phyloP scores from a whole-genome alignment of 2,329 filamentous ascomycete species.

The Pseudopithomyces maydicus region DNA sequence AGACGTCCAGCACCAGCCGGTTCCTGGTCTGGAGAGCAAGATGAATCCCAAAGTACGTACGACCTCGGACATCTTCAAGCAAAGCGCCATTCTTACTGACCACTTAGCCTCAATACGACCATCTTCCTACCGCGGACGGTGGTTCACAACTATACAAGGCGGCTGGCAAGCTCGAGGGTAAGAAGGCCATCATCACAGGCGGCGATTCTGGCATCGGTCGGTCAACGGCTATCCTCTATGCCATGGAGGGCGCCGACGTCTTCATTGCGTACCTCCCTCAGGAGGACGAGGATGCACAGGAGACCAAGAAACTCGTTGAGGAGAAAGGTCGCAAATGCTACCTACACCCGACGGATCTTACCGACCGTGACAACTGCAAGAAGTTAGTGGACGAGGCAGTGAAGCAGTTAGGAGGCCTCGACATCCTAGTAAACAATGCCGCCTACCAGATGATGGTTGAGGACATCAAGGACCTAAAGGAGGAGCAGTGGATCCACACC shows the following conservation, averaged over 20 bases:
- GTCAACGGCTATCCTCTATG: conserved; percentile 75
- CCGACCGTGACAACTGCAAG: conserved; percentile 69
- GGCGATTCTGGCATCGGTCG: conserved; percentile 81
- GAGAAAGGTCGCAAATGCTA: conserved; percentile 69
- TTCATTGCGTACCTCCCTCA: conserved; percentile 76
- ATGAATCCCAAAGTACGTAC: conserved; percentile 65
- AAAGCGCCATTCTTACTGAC: too few species aligned
- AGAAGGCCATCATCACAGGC: conserved; percentile 79
- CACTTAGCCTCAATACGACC: conserved; percentile 51
- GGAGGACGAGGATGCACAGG: conserved; percentile 76
- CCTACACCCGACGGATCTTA: conserved; percentile 68
- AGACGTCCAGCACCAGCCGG: conserved; percentile 53
- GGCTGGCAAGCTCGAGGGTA: conserved; percentile 75
- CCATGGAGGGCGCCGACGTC: conserved; percentile 78
- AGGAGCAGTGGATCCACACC: conserved; percentile 79
- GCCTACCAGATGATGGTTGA: conserved; percentile 76
- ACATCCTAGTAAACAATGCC: conserved; percentile 75
- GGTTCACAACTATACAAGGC: conserved; percentile 73
- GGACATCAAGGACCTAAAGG: conserved; percentile 72
- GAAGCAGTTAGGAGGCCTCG: conserved; percentile 69
- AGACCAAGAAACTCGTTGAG: conserved; percentile 74
- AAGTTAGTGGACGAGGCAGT: conserved; percentile 70
- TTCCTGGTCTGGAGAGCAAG: conserved; percentile 59
- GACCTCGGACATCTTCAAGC: conserved; percentile 43
- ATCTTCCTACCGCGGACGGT: conserved; percentile 70